These are phyloP conservation scores for Forsythia suspensa DNA, from an alignment of 257 asterid genomes.

Conservation along the genomic window DNA sequence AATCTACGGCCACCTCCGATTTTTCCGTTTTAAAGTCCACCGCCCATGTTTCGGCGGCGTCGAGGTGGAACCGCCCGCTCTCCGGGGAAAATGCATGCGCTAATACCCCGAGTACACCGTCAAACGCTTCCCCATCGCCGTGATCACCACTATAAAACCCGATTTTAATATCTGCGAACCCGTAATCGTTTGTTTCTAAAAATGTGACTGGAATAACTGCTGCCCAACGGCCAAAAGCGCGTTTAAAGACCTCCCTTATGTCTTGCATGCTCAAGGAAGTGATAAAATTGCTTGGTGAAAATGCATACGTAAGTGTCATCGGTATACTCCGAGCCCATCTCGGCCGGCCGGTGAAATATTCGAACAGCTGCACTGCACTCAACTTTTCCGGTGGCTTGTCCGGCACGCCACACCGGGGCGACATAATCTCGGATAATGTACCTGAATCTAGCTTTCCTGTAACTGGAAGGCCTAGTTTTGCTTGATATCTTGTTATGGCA, in stretches of 20 bases:
- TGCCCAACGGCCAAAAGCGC: conserved; percentile 73
- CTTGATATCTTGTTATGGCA: conserved; percentile 58
- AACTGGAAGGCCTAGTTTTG: conserved; percentile 41
- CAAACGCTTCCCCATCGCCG: conserved; percentile 86
- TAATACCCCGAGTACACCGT: conserved; percentile 74
- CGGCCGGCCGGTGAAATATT: conserved; percentile 63
- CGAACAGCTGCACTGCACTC: conserved; percentile 30
- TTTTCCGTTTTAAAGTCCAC: conserved; percentile 56
- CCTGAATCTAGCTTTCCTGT: conserved; percentile 45
- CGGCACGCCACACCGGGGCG: conserved; percentile 72
- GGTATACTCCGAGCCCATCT: conserved; percentile 64
- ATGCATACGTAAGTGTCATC: conserved; percentile 64
- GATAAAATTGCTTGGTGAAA: conserved; percentile 43
- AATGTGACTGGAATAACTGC: conserved; percentile 62
- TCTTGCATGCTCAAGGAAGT: conserved; percentile 31
- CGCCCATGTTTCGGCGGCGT: conserved; percentile 91
- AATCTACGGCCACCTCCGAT: conserved; percentile 62
- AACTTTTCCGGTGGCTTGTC: conserved; percentile 26
- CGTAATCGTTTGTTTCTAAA: conserved; percentile 55
- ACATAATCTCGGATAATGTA: conserved; percentile 45
- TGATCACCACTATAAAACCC: conserved; percentile 78
- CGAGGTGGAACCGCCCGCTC: conserved; percentile 81
- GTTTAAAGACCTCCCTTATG: conserved; percentile 39
- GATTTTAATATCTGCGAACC: conserved; percentile 62
- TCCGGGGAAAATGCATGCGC: conserved; percentile 92